Evolutionary conservation across 1,284 basidiomycete species (phyloP), one percentile per base, ranked within the genome.

Genomic region (Microbotryomycetes sp.): DNA sequence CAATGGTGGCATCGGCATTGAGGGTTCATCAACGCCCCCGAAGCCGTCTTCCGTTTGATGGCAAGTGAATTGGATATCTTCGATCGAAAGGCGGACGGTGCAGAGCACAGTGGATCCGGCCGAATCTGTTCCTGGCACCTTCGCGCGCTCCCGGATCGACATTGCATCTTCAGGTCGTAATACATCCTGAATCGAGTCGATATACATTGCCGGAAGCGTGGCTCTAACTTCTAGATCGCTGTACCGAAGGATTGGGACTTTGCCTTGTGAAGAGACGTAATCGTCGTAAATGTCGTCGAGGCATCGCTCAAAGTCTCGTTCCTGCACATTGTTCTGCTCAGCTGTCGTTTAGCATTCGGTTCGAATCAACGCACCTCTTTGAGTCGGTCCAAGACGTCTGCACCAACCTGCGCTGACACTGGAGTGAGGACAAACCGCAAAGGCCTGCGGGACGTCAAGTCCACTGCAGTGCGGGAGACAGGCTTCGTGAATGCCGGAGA

Each of bases 101-200:
- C 61, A 66, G 16, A 68, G 58, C 13, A 68, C 59, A 16, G 64
- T 60, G 15, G 62, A 56, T n/a, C 45, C 52, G 0, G 28, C 18
- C 29, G 28, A 26, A 7, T 60, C 53, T 4, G 48, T 41, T 15
- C 55, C 28, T 23, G 57, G 23, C 16, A 11, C 9, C 18, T 41
- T 9, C 9, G 9, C 35, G 16, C 30, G 50, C 6, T 30, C 54
- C 6, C 29, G 51, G 28, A 63, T 46, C 31, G 61, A 60, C 31
- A 63, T 63, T 15, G 61, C 29, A n/a, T 64, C 60, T 24, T 66
- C 67, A 0, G 67, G 67, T 16, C 62, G 59, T 3, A 68, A 51
- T 15, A 68, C 59, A 51, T 68, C 67, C 26, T 68, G 67, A 18
- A 68, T 61, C 13, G 60, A 41, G n/a, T 56, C 56, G 31, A 66